These are phyloP conservation scores for Penicillium flavigenum DNA, from an alignment of 495 filamentous ascomycete species.

Conservation along the genomic window DNA sequence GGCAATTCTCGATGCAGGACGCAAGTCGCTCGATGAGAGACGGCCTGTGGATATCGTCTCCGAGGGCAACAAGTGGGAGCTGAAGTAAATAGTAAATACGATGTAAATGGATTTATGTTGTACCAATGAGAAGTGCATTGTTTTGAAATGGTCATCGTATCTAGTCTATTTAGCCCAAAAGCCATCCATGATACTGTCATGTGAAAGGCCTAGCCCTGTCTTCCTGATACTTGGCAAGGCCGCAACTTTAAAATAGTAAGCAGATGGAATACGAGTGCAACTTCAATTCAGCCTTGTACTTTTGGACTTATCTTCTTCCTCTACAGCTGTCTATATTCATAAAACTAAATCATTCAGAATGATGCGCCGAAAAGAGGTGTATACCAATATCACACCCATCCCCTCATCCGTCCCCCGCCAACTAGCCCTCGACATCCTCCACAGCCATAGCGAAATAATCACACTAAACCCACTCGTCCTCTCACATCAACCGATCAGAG, in stretches of 20 bases:
- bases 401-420: slow-evolving; percentile 64
- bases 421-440: slow-evolving; percentile 65
- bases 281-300: neutral
- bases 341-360: slow-evolving; percentile 13
- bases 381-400: slow-evolving; percentile 69
- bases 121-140: slow-evolving; percentile 1
- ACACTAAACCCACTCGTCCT: slow-evolving; percentile 78
- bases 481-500: slow-evolving; percentile 59
- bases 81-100: slow-evolving; percentile 62
- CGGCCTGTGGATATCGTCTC: slow-evolving; percentile 70
- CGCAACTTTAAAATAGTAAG: slow-evolving; percentile 1
- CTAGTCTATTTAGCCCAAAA: too few relatives aligned
- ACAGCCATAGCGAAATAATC: slow-evolving; percentile 74
- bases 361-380: slow-evolving; percentile 31
- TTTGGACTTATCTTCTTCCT: neutral
- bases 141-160: neutral
- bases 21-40: slow-evolving; percentile 76
- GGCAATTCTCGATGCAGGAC: slow-evolving; percentile 84
- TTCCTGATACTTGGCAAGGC: neutral
- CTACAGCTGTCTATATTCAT: neutral
- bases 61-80: slow-evolving; percentile 62
- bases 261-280: neutral
- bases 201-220: neutral
- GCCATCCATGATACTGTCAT: neutral
- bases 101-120: slow-evolving; percentile 12